Evolutionary conservation across 306 rosid genomes (phyloP), one percentile per base, ranked within the genome.

Genomic region (Lathyrus oleraceus): DNA sequence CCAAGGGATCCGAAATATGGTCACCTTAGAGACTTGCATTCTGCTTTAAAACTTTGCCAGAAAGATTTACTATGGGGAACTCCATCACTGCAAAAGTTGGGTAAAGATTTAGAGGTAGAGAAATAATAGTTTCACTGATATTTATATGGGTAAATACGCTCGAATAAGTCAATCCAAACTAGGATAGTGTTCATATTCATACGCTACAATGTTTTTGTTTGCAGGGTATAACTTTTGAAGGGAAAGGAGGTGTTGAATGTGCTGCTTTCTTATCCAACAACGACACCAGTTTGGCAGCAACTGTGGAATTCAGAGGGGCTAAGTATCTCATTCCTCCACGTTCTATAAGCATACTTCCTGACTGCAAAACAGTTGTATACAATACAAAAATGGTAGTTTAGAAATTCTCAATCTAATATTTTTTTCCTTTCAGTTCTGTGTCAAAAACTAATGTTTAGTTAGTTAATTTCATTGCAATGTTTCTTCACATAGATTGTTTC

Each of bases 21-120:
- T 38, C 73, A 69, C 63, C 52, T 69, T 32, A n/a, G 53, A 69
- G 35, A 69, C 73, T 53, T 69, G 64, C 73, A 68, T 52, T 8
- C 20, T 49, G 61, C 63, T 68, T 10, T 68, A 4, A 68, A 68
- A 52, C 62, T 68, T 36, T 35, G 73, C 36, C 73, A 68, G 38
- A 68, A 68, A 51, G 61, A 51, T 35, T 35, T 68, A 48, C 62
- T 68, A 20, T 68, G 61, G 73, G 63, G 73, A 52, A 36, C 63
- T 68, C 62, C 51, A 19, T 52, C 62, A 11, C 5, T 3, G n/a
- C 62, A 68, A 32, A 36, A 3, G 2, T 52, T 68, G 7, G 47
- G 61, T 36, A 10, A 52, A 17, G 12, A 32, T 51, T 51, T 49
- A 19, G 63, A 68, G 73, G 73, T 52, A 68, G 23, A 1, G 11